A percentile compares a stretch with the other conserved stretches of the same genome.
Conservation (phyloP, 805 yeast species). For the Osmozyma mogii region DNA sequence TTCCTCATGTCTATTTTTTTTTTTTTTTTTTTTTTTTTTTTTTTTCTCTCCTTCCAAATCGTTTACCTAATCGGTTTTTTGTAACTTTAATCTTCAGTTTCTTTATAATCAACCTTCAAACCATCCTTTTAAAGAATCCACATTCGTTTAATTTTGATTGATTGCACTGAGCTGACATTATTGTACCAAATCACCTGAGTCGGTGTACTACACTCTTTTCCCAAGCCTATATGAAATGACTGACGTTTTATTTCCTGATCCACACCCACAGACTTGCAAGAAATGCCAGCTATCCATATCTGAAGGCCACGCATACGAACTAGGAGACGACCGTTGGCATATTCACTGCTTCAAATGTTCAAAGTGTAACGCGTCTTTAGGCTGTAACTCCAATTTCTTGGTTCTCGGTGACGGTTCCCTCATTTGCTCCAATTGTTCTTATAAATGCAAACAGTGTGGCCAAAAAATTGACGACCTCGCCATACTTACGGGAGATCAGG, state of each 20-base stretch:
- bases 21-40: too few relatives aligned
- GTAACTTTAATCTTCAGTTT: too few relatives aligned
- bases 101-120: too few relatives aligned
- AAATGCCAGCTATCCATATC: constrained; percentile 44
- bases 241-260: constrained; percentile 4
- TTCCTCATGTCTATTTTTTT: too few relatives aligned
- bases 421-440: constrained; percentile 89
- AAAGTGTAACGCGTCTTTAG: constrained; percentile 68
- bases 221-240: constrained; percentile 1
- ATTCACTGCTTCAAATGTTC: constrained; percentile 87
- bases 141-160: too few relatives aligned
- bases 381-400: constrained; percentile 81
- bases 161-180: too few relatives aligned
- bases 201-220: neutral
- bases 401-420: constrained; percentile 90
- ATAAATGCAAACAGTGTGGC: constrained; percentile 76
- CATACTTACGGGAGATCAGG: constrained; percentile 88
- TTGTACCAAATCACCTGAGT: too few relatives aligned
- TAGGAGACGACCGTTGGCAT: constrained; percentile 95
- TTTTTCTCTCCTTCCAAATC: too few relatives aligned
- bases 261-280: constrained; percentile 25
- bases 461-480: constrained; percentile 90
- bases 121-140: too few relatives aligned
- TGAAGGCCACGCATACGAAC: constrained; percentile 92
- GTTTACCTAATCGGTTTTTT: too few relatives aligned